Percentiles rank a stretch among this genome's conserved stretches.
Evolutionary conservation across 2,329 filamentous ascomycete genomes (phyloP).

Genomic region (Cladosporium colombiae): DNA sequence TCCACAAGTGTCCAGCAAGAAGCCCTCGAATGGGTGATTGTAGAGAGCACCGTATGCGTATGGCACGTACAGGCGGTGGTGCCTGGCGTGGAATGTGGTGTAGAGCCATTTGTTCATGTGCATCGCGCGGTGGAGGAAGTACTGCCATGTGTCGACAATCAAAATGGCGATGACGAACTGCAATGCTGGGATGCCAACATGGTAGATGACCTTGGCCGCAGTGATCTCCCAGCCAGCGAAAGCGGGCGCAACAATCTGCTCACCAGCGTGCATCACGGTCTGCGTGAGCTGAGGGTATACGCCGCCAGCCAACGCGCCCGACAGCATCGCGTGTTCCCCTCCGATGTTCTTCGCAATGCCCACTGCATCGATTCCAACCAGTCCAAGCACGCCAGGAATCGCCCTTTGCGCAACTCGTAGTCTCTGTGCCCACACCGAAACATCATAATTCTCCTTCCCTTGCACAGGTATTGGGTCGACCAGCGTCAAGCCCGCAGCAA

Average conservation of each 20-base stretch:
- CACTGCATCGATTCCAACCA: conserved; percentile 74
- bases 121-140: conserved; percentile 95
- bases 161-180: conserved; percentile 75
- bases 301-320: conserved; percentile 76
- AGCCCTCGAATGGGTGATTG: conserved; percentile 93
- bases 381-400: conserved; percentile 69
- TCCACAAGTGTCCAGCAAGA: conserved; percentile 87
- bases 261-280: conserved; percentile 55
- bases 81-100: conserved; percentile 87
- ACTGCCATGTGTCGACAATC: conserved; percentile 95
- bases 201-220: conserved; percentile 76
- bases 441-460: conserved; percentile 80
- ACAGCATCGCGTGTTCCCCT: conserved; percentile 69
- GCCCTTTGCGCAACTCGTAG: conserved; percentile 75
- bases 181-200: conserved; percentile 70
- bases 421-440: conserved; percentile 86
- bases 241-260: conserved; percentile 58
- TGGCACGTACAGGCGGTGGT: conserved; percentile 95
- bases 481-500: conserved; percentile 66
- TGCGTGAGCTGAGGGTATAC: conserved; percentile 70
- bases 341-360: conserved; percentile 75
- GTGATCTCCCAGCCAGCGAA: conserved; percentile 83
- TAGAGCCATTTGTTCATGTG: conserved; percentile 98
- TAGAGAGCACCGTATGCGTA: conserved; percentile 97
- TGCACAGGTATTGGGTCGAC: conserved; percentile 72